Conservation (phyloP, 305 asterid species). For the Ajuga reptans region DNA sequence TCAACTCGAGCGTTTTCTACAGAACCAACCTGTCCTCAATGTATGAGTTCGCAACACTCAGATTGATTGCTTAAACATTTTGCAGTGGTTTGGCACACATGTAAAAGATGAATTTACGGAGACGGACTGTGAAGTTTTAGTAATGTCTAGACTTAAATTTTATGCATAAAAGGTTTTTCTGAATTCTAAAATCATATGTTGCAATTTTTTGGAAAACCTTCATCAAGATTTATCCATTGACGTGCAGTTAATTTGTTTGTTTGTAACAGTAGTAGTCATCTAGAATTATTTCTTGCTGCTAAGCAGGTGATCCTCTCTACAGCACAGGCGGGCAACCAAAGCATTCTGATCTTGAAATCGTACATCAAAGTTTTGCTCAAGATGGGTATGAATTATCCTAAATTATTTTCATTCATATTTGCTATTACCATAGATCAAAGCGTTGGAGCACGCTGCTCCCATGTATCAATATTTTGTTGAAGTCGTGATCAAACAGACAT, state of each 20-base stretch:
- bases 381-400: conserved; percentile 59
- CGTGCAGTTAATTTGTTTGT: conserved; percentile 3
- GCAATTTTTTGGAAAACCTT: not conserved
- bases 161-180: conserved; percentile 2
- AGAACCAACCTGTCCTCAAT: not conserved
- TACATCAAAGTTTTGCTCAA: conserved; percentile 55
- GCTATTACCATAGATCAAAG: not conserved
- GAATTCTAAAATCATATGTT: not conserved
- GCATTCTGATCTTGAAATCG: conserved; percentile 34
- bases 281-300: conserved; percentile 15
- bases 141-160: not conserved
- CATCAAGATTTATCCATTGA: not conserved
- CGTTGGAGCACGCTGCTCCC: not conserved
- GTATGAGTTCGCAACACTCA: not conserved
- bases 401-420: conserved; percentile 7
- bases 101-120: not conserved
- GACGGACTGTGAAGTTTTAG: not conserved
- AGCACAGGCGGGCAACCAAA: conserved; percentile 64
- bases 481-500: not conserved
- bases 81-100: not conserved
- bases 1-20: not conserved
- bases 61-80: conserved; percentile 6
- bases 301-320: conserved; percentile 90
- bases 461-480: not conserved
- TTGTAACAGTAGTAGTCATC: conserved; percentile 11